These are phyloP conservation scores for Panicum hallii DNA, from an alignment of 202 grass and related monocot genomes.

Conservation along the genomic window DNA sequence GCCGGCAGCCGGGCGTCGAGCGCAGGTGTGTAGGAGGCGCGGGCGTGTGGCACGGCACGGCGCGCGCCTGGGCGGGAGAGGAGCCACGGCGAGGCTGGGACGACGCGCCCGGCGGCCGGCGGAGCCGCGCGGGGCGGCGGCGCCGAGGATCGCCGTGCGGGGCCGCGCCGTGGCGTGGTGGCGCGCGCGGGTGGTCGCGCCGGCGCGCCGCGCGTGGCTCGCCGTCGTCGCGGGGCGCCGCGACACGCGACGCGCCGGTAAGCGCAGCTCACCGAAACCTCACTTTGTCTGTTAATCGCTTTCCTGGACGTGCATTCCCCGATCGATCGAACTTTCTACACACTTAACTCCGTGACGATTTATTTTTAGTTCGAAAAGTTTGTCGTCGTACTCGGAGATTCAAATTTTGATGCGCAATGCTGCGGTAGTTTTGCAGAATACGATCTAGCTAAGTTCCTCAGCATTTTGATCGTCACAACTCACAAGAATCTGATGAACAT, in stretches of 20 bases:
- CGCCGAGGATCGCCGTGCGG: not conserved
- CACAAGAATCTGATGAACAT: not conserved
- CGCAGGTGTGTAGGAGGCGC: too few species aligned
- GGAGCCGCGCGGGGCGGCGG: not conserved
- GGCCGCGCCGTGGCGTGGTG: slow-evolving; percentile 70
- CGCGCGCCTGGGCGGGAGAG: too few species aligned
- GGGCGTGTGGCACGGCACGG: too few species aligned
- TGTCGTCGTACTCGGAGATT: not conserved
- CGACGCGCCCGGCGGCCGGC: not conserved
- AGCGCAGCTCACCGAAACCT: not conserved
- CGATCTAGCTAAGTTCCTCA: not conserved
- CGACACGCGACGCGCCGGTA: slow-evolving; percentile 44
- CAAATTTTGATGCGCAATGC: not conserved
- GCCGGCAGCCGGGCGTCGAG: too few species aligned
- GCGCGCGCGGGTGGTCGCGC: slow-evolving; percentile 65
- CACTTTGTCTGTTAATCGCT: not conserved
- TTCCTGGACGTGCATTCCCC: not conserved
- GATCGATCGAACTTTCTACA: not conserved
- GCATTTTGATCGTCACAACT: not conserved
- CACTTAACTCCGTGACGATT: too few species aligned
- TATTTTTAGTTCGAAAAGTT: not conserved
- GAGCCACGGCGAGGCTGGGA: slow-evolving; percentile 38
- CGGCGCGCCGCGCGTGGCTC: slow-evolving; percentile 68
- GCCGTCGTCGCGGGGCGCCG: slow-evolving; percentile 64
- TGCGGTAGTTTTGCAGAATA: not conserved